Conservation (phyloP, 345 rosid genomes). For the Linum trigynum region DNA sequence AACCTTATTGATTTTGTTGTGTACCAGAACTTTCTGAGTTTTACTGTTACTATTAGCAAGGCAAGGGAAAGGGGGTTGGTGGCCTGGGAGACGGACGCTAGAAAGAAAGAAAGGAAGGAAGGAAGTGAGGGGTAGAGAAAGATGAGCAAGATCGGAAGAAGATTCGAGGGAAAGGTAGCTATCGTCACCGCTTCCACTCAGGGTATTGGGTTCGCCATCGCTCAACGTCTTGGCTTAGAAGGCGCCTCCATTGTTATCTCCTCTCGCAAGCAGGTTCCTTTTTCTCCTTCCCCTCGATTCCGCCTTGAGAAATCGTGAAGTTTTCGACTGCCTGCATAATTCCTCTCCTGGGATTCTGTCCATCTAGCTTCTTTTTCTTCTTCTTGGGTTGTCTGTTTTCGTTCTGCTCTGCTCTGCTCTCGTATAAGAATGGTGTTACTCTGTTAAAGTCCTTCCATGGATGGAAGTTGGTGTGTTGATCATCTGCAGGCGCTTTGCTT, state of each 20-base stretch:
- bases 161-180: slow-evolving; percentile 76
- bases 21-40: too few species aligned
- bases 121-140: background rate
- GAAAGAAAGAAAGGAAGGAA: background rate
- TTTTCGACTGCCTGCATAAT: too few species aligned
- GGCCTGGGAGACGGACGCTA: background rate
- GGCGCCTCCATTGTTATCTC: slow-evolving; percentile 69
- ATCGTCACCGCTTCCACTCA: slow-evolving; percentile 92
- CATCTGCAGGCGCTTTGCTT: background rate
- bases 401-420: too few species aligned
- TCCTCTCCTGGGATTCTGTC: too few species aligned
- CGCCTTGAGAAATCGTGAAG: background rate
- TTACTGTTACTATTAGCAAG: too few species aligned
- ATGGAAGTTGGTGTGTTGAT: background rate
- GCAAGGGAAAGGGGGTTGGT: too few species aligned
- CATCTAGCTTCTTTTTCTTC: too few species aligned
- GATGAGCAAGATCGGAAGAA: slow-evolving; percentile 18
- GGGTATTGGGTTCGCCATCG: slow-evolving; percentile 77
- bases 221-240: slow-evolving; percentile 71
- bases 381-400: too few species aligned
- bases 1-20: too few species aligned
- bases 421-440: background rate
- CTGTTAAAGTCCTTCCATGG: background rate
- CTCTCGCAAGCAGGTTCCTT: slow-evolving; percentile 56
- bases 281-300: background rate